Percentiles rank a stretch among this genome's conserved stretches.
phyloP scores from a whole-genome alignment of 2,329 filamentous ascomycete genomes.

The Nannizziopsis barbatae region DNA sequence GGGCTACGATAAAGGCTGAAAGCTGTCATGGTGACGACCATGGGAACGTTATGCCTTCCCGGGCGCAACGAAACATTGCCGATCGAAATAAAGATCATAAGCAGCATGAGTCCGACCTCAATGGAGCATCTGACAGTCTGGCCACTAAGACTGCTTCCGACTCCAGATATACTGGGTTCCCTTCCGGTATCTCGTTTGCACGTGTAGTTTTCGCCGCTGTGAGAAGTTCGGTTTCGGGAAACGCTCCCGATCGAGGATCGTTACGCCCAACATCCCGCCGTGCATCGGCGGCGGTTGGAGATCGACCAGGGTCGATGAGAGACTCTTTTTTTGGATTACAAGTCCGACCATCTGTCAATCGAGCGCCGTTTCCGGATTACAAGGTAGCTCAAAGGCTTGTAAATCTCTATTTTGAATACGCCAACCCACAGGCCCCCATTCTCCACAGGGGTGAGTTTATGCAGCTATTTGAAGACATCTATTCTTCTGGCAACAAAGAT shows the following conservation, averaged over 20 bases:
- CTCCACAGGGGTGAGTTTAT: slow-evolving; percentile 83
- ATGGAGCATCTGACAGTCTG: slow-evolving; percentile 49
- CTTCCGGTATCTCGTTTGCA: slow-evolving; percentile 87
- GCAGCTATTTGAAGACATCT: slow-evolving; percentile 73
- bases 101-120: slow-evolving; percentile 44
- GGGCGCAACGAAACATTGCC: slow-evolving; percentile 6
- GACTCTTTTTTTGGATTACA: slow-evolving; percentile 97
- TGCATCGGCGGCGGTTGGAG: slow-evolving; percentile 40
- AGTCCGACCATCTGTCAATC: slow-evolving; percentile 75
- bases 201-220: slow-evolving; percentile 89
- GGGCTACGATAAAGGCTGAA: slow-evolving; percentile 11
- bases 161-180: slow-evolving; percentile 69
- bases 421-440: slow-evolving; percentile 91
- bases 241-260: slow-evolving; percentile 52
- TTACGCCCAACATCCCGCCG: slow-evolving; percentile 47
- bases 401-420: slow-evolving; percentile 85
- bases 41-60: neutral
- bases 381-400: slow-evolving; percentile 62
- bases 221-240: slow-evolving; percentile 55
- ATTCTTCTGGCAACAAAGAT: slow-evolving; percentile 54
- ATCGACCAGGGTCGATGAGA: slow-evolving; percentile 63
- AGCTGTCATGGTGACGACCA: neutral
- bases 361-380: slow-evolving; percentile 70
- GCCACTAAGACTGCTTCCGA: slow-evolving; percentile 63
- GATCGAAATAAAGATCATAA: slow-evolving; percentile 26